Evolutionary conservation across 805 yeast species (phyloP), one percentile per base, ranked within the genome.

Genomic region (Candida morakotiae): DNA sequence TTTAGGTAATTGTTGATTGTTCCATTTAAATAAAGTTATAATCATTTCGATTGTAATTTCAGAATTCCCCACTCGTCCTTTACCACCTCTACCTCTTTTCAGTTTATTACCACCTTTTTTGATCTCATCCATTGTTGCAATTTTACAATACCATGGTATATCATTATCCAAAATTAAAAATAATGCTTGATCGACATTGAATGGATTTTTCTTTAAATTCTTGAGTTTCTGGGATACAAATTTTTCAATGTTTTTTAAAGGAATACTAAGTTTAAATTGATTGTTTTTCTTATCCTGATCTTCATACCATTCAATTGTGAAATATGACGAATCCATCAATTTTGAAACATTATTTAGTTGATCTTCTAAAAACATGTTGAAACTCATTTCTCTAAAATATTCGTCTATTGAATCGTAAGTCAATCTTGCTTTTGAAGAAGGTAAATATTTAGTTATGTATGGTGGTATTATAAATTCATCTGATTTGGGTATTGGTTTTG

Each of bases 331-430:
- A 3, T 56, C 52, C 16, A 66, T 50, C 18, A 53, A 44, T 7
- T 68, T 65, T 27, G 54, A 55, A 7, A 51, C 41, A 31, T 57
- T 51, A 28, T 52, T 48, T 26, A 57, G 43, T 37, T 73, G 69
- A 47, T 82, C 85, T 51, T 83, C 89, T 28, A 79, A 61, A 41
- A 77, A 80, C 38, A 82, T 53, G 37, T 79, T 79, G 55, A 73
- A 73, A 38, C 83, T 71, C 64, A 79, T 73, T 44, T 77, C 80
- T 43, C 71, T 60, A 51, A 72, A 74, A 49, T 83, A 82, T 14
- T 69, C 67, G 8, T 64, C 58, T 46, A 81, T 51, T 20, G 72
- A 61, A 9, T 73, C 73, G 47, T 74, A 81, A 0, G 67, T 57
- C 34, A 75, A 56, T 35, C 60, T 62, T 3, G 81, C 76, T 33